Percentiles rank a stretch among this genome's conserved stretches.
Evolutionary conservation across 2,329 filamentous ascomycete species (phyloP).

Genomic region (Fusarium xyrophilum): DNA sequence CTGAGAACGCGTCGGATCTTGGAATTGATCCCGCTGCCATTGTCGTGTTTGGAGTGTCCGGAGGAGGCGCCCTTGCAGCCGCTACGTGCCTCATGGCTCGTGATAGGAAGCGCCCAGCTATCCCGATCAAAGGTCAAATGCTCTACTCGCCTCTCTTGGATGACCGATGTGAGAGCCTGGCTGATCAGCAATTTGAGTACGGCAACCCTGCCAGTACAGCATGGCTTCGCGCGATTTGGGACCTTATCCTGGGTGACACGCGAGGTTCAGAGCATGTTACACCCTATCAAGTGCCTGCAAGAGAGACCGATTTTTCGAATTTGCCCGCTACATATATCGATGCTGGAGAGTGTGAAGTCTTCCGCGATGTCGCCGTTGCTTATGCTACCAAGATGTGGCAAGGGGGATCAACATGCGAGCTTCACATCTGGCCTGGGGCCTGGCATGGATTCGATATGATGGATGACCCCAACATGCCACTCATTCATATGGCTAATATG

Average conservation of each 20-base stretch:
- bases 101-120: neutral
- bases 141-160: conserved; percentile 2
- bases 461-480: neutral
- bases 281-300: neutral
- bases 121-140: conserved; percentile 7
- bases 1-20: neutral
- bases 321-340: neutral
- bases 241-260: conserved; percentile 2
- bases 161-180: conserved; percentile 3
- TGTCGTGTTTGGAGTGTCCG: neutral
- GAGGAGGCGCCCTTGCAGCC: conserved; percentile 3
- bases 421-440: conserved; percentile 8
- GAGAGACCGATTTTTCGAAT: neutral
- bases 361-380: neutral
- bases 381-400: conserved; percentile 2
- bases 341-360: conserved; percentile 2
- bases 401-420: neutral
- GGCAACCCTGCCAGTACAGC: neutral
- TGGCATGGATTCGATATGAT: conserved; percentile 13
- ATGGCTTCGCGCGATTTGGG: conserved; percentile 9
- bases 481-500: neutral
- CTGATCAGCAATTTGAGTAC: conserved; percentile 7
- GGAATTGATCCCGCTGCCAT: neutral
- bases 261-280: neutral
- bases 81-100: conserved; percentile 7